Base-by-base conservation (phyloP, 495 filamentous ascomycete genomes). In the Hyphodiscus hymeniophilus region DNA sequence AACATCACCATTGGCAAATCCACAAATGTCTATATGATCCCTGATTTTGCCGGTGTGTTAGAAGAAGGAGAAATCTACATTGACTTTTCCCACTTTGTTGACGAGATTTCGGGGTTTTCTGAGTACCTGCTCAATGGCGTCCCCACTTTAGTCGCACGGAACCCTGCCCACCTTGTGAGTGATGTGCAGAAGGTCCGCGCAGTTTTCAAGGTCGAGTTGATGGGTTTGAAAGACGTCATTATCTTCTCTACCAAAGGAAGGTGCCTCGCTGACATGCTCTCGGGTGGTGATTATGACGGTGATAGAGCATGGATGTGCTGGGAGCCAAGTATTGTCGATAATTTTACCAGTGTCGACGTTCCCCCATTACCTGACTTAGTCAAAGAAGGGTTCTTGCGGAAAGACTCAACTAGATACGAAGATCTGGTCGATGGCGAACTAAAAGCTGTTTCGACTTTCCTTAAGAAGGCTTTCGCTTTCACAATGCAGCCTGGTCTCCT, bases 271-370 rank as follows among this genome's bases (percentile, higher is more conserved):
- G 76, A 80, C 26, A 86, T 87, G 62, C 70, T 96, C 0, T 92
- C 88, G 3, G 92, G 91, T 12, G 92, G 92, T 7, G 92, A 98
- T 63, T 96, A 96, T 60, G 91, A 96, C 50, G 92, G 92, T 0
- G 92, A 98, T 54, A 82, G 73, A 33, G 85, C 81, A 0, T 92
- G 89, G 89, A 69, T 94, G 13, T 95, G 89, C 62, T 96, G 89
- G 90, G 89, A 96, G 48, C 70, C 72, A 2, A 66, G 66, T 0
- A 78, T 96, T 12, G 88, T 94, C 0, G 56, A 73, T 3, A 74
- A 68, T n/a, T 98, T 96, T 57, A 49, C 59, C 3, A 95, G 94
- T 56, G 65, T 72, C 1, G 64, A 80, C 20, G 81, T 82, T 0
- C 56, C 50, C 1, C 3, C 21, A 13, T 4, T 51, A 0, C 59